A percentile compares a stretch with the other conserved stretches of the same genome.
phyloP scores from a whole-genome alignment of 257 asterid genomes.

The Solanum dulcamara region DNA sequence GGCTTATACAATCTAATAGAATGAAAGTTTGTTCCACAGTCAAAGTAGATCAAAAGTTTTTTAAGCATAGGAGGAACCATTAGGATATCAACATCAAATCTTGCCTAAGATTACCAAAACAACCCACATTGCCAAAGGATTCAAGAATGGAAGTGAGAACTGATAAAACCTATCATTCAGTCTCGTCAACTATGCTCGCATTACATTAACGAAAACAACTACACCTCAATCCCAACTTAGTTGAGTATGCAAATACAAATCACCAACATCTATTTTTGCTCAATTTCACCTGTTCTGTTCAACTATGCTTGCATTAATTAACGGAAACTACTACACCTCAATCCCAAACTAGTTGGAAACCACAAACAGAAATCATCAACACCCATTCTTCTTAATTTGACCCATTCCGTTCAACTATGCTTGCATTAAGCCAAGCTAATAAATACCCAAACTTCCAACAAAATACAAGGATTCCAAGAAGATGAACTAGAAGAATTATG shows the following conservation, averaged over 20 bases:
- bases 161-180: background rate
- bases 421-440: background rate
- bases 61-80: background rate
- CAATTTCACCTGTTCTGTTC: background rate
- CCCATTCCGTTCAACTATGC: background rate
- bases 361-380: background rate
- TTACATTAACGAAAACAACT: background rate
- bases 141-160: background rate
- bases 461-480: background rate
- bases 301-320: background rate
- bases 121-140: background rate
- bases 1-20: background rate
- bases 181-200: background rate
- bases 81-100: background rate
- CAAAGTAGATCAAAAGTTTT: background rate
- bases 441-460: background rate
- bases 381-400: background rate
- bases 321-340: background rate
- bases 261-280: background rate
- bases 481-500: background rate
- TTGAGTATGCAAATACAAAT: background rate
- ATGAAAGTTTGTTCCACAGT: background rate
- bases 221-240: background rate
- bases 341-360: background rate
- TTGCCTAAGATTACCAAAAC: background rate